phyloP scores from a whole-genome alignment of 176 grass and related monocot genomes.

The Thalia dealbata region DNA sequence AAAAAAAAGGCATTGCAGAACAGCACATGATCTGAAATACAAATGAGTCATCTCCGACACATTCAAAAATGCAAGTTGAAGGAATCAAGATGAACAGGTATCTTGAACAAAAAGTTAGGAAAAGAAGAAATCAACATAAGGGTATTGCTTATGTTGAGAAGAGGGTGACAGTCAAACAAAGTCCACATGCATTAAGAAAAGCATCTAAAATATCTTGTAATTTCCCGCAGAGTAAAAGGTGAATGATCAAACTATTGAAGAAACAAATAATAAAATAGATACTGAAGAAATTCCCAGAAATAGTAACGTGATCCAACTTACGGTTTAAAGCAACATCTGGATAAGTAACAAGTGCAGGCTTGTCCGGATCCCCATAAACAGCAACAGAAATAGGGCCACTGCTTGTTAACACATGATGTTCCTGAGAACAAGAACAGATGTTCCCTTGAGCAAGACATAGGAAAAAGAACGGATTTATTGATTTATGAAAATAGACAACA shows the following conservation, averaged over 20 bases:
- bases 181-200: not conserved
- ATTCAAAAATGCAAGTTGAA: not conserved
- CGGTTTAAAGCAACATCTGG: conserved; percentile 88
- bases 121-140: not conserved
- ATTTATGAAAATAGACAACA: not conserved
- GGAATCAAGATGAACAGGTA: not conserved
- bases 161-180: not conserved
- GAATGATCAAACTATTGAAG: not conserved
- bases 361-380: conserved; percentile 84
- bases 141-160: too few species aligned
- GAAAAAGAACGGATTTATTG: not conserved
- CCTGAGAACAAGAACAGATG: conserved; percentile 35
- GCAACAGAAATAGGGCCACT: conserved; percentile 84
- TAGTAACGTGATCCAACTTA: conserved; percentile 11
- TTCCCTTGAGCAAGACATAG: too few species aligned
- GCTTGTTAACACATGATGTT: conserved; percentile 82
- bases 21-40: not conserved
- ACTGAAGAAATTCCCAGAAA: not conserved
- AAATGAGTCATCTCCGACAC: not conserved
- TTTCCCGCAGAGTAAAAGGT: conserved; percentile 1
- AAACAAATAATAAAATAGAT: not conserved
- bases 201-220: not conserved
- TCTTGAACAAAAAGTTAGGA: not conserved
- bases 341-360: conserved; percentile 97
- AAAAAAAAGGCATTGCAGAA: not conserved